Percentiles rank a stretch among this genome's conserved stretches.
phyloP scores from a whole-genome alignment of 768 basidiomycete genomes.

The Panus rudis region DNA sequence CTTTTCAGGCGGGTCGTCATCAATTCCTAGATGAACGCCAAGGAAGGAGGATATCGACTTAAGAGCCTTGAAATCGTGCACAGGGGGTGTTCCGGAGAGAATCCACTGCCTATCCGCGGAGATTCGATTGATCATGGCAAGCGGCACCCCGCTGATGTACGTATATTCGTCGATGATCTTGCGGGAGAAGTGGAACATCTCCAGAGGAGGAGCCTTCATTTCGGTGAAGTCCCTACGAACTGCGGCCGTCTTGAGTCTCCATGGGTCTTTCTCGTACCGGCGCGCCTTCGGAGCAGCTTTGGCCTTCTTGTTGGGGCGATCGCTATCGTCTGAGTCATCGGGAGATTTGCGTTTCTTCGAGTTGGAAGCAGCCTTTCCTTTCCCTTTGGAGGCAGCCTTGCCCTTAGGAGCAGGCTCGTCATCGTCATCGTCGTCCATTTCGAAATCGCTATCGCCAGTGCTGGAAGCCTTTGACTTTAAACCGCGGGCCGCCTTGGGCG shows the following conservation, averaged over 20 bases:
- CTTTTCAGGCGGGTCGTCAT: slow-evolving; percentile 79
- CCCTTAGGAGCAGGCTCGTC: slow-evolving; percentile 22
- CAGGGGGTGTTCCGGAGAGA: slow-evolving; percentile 92
- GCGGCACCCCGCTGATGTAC: slow-evolving; percentile 75
- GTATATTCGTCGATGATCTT: slow-evolving; percentile 94
- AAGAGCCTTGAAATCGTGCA: slow-evolving; percentile 82
- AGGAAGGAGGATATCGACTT: slow-evolving; percentile 89
- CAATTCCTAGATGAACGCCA: slow-evolving; percentile 84
- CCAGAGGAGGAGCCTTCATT: slow-evolving; percentile 79
- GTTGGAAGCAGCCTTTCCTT: slow-evolving; percentile 26
- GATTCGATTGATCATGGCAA: slow-evolving; percentile 64
- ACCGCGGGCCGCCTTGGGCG: slow-evolving; percentile 17
- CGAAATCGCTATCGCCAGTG: slow-evolving; percentile 25
- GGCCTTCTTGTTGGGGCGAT: slow-evolving; percentile 35
- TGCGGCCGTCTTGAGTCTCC: slow-evolving; percentile 58
- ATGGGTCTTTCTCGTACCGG: slow-evolving; percentile 60
- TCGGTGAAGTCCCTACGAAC: slow-evolving; percentile 71
- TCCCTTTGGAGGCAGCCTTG: slow-evolving; percentile 8
- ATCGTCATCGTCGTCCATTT: slow-evolving; percentile 53
- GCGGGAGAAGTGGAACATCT: slow-evolving; percentile 89
- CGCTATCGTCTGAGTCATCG: slow-evolving; percentile 23
- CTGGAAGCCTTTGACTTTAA: slow-evolving; percentile 10
- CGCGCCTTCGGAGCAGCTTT: too few relatives aligned
- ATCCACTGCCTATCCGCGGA: slow-evolving; percentile 86
- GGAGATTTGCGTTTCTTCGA: slow-evolving; percentile 38